These are phyloP conservation scores for Eleusine indica DNA, from an alignment of 176 grass and related monocot genomes.

Conservation along the genomic window DNA sequence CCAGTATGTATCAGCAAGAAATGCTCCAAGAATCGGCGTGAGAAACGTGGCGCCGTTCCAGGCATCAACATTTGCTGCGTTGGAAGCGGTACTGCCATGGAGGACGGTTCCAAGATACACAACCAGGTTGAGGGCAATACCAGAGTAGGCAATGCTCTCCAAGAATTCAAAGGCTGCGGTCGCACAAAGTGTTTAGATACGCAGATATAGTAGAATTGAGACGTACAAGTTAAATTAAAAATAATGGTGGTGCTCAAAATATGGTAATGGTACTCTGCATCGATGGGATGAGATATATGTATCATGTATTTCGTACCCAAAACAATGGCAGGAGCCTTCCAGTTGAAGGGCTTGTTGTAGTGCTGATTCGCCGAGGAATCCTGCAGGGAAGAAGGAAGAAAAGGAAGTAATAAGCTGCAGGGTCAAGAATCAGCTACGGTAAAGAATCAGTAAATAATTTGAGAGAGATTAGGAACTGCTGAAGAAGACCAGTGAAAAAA, in stretches of 20 bases:
- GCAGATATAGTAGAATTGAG: neutral
- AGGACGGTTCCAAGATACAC: slow-evolving; percentile 83
- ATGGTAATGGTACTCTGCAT: neutral
- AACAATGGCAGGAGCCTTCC: slow-evolving; percentile 76
- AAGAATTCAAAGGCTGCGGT: slow-evolving; percentile 77
- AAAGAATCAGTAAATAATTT: neutral
- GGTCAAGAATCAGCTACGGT: neutral
- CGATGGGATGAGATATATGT: neutral
- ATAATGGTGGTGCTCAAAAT: neutral
- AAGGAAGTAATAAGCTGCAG: neutral
- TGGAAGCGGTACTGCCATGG: slow-evolving; percentile 76
- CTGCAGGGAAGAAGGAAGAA: slow-evolving; percentile 20
- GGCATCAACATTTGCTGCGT: slow-evolving; percentile 68
- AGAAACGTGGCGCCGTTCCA: slow-evolving; percentile 90
- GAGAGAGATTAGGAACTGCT: too few species aligned
- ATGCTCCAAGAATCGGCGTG: slow-evolving; percentile 70
- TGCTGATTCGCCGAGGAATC: slow-evolving; percentile 40
- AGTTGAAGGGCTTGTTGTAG: slow-evolving; percentile 51
- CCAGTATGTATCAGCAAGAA: slow-evolving; percentile 87
- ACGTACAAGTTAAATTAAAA: neutral
- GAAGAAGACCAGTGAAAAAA: too few species aligned
- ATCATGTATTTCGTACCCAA: slow-evolving; percentile 44
- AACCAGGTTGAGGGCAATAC: slow-evolving; percentile 79
- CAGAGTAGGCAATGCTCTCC: slow-evolving; percentile 79
- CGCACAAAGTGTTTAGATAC: neutral